A percentile compares a stretch with the other conserved stretches of the same genome.
Conservation (phyloP, 1,284 basidiomycete species). For the Ceratobasidium theobromae region DNA sequence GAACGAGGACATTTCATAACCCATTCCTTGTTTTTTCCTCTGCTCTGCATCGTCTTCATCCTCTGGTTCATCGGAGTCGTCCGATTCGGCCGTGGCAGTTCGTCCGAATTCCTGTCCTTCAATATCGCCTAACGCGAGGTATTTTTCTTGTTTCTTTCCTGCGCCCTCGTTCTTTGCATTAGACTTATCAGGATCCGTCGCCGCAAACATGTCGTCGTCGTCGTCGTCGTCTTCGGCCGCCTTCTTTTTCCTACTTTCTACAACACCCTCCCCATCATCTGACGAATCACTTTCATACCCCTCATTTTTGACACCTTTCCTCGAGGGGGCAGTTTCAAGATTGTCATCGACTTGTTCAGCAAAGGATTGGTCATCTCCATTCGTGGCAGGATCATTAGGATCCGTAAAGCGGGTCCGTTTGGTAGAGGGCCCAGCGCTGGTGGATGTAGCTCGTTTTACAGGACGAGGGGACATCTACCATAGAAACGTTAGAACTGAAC, state of each 20-base stretch:
- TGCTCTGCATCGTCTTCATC: slow-evolving; percentile 78
- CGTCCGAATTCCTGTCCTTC: slow-evolving; percentile 89
- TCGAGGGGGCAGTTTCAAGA: slow-evolving; percentile 52
- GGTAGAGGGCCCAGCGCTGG: slow-evolving; percentile 32
- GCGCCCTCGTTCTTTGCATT: slow-evolving; percentile 41
- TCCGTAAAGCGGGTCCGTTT: slow-evolving; percentile 35
- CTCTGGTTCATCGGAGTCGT: slow-evolving; percentile 60
- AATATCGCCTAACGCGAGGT: slow-evolving; percentile 86
- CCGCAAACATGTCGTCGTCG: slow-evolving; percentile 87
- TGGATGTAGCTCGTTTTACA: slow-evolving; percentile 22
- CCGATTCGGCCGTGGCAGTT: slow-evolving; percentile 48
- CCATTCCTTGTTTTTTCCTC: slow-evolving; percentile 84
- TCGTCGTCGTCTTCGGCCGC: slow-evolving; percentile 52
- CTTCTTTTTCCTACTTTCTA: slow-evolving; percentile 63
- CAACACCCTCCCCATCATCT: slow-evolving; percentile 89
- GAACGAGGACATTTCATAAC: slow-evolving; percentile 90
- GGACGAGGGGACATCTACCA: slow-evolving; percentile 5
- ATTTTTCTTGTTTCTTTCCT: slow-evolving; percentile 70
- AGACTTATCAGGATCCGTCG: slow-evolving; percentile 58
- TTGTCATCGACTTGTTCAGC: slow-evolving; percentile 73
- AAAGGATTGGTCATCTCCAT: slow-evolving; percentile 47
- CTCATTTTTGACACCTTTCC: slow-evolving; percentile 76
- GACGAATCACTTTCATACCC: slow-evolving; percentile 95
- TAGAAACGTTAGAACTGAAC: too few species aligned
- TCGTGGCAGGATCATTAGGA: slow-evolving; percentile 26